Conservation (phyloP, 192 early-diverging fungal genomes). For the Entophlyctis luteolus region DNA sequence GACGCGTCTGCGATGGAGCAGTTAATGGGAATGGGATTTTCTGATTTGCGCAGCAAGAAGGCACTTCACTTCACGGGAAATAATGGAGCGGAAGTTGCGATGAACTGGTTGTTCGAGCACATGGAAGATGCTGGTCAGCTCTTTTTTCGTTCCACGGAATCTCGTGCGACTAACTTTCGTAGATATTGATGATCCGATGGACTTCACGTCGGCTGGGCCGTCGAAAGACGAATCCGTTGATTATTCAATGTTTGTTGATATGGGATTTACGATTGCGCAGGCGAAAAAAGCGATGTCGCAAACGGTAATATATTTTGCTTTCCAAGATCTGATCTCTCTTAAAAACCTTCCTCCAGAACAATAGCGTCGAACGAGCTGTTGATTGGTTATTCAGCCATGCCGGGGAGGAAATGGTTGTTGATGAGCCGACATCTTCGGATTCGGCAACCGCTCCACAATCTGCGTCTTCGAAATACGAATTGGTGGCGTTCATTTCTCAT, state of each 20-base stretch:
- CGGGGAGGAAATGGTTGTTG: constrained; percentile 48
- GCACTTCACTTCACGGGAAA: constrained; percentile 80
- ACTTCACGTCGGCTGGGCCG: constrained; percentile 10
- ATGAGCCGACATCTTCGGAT: neutral
- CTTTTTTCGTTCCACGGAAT: neutral
- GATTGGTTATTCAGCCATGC: constrained; percentile 92
- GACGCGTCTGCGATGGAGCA: constrained; percentile 71
- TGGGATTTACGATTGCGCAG: constrained; percentile 83
- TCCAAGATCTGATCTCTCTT: neutral
- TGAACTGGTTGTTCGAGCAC: constrained; percentile 94
- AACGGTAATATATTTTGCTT: constrained; percentile 52
- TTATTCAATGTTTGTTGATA: constrained; percentile 72
- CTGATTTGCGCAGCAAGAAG: constrained; percentile 75
- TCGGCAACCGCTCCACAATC: constrained; percentile 5
- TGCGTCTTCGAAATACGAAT: constrained; percentile 54
- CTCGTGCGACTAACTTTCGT: neutral
- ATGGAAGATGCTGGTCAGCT: constrained; percentile 87
- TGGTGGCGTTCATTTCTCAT: constrained; percentile 87
- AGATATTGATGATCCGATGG: constrained; percentile 78
- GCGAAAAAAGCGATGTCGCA: constrained; percentile 77
- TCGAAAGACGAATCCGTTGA: constrained; percentile 44
- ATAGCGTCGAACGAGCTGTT: constrained; percentile 84
- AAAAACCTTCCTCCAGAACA: constrained; percentile 41
- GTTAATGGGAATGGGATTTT: constrained; percentile 89
- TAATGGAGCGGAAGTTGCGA: constrained; percentile 57